Percentiles rank a stretch among this genome's conserved stretches.
Conservation (phyloP, 192 early-diverging fungal species). For the Phycomyces blakesleeanus region DNA sequence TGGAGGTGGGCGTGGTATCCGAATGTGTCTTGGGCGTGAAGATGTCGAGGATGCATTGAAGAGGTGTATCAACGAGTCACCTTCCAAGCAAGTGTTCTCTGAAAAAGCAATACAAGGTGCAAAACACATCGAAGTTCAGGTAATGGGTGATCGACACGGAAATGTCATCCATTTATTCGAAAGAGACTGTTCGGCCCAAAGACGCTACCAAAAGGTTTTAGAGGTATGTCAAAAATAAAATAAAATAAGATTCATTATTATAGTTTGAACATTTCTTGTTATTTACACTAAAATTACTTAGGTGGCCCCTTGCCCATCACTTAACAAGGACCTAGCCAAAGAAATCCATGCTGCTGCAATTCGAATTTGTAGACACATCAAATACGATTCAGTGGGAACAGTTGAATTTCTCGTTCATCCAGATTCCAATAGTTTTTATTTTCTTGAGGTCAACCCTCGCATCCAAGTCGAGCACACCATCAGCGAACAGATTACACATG, state of each 20-base stretch:
- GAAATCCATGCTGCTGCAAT: slow-evolving; percentile 79
- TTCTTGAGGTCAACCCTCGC: slow-evolving; percentile 94
- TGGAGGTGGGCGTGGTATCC: slow-evolving; percentile 94
- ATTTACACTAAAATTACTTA: not conserved
- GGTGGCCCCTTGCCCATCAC: slow-evolving; percentile 49
- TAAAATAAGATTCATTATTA: too few species aligned
- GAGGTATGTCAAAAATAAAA: slow-evolving; percentile 77
- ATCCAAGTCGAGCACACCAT: slow-evolving; percentile 95
- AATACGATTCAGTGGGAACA: slow-evolving; percentile 90
- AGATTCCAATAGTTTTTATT: slow-evolving; percentile 78
- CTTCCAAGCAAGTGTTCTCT: slow-evolving; percentile 78
- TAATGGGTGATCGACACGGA: slow-evolving; percentile 83
- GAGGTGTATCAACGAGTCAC: slow-evolving; percentile 78
- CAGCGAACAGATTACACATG: slow-evolving; percentile 88
- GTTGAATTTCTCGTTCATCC: slow-evolving; percentile 94
- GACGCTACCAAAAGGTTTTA: slow-evolving; percentile 91
- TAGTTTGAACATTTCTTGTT: too few species aligned
- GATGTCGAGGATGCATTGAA: slow-evolving; percentile 81
- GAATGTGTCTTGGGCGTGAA: slow-evolving; percentile 68
- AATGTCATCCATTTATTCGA: slow-evolving; percentile 89
- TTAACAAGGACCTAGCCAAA: slow-evolving; percentile 60
- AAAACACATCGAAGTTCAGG: slow-evolving; percentile 91
- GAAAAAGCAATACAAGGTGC: slow-evolving; percentile 85
- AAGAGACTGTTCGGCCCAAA: slow-evolving; percentile 89
- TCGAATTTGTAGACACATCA: slow-evolving; percentile 77